Percentiles rank a stretch among this genome's conserved stretches.
These are phyloP conservation scores for Tuber melanosporum DNA, from an alignment of 495 filamentous ascomycete genomes.

Conservation along the genomic window DNA sequence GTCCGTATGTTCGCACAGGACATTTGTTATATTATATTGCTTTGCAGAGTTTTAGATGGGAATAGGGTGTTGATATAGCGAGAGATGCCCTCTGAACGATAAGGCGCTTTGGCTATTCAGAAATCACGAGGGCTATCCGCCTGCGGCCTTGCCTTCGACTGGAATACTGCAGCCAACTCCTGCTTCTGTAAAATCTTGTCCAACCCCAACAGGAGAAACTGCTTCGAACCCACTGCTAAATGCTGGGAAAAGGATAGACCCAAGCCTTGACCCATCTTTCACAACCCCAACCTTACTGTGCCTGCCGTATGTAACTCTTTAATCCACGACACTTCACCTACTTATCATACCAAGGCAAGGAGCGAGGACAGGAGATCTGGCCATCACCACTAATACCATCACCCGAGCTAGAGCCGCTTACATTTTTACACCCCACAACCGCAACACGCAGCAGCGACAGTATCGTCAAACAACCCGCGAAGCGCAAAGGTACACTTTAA, in stretches of 20 bases:
- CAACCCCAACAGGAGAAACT: not conserved
- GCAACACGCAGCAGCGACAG: slow-evolving; percentile 12
- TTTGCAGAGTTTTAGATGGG: not conserved
- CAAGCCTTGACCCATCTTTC: not conserved
- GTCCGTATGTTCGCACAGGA: not conserved
- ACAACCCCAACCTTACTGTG: not conserved
- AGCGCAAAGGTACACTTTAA: slow-evolving; percentile 4
- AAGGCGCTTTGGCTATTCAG: not conserved
- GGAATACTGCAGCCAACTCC: not conserved
- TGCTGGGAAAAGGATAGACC: not conserved
- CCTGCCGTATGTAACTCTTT: slow-evolving; percentile 5
- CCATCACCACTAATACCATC: not conserved
- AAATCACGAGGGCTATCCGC: slow-evolving; percentile 4
- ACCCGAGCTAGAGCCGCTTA: not conserved
- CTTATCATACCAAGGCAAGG: slow-evolving; percentile 26
- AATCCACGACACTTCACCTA: slow-evolving; percentile 6
- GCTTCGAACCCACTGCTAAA: not conserved
- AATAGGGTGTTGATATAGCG: not conserved
- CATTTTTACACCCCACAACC: slow-evolving; percentile 4
- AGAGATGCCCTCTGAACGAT: not conserved
- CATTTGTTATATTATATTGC: not conserved
- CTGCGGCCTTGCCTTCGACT: not conserved
- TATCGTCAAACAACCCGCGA: slow-evolving; percentile 15
- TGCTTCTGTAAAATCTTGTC: slow-evolving; percentile 4
- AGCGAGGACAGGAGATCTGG: not conserved